phyloP scores from a whole-genome alignment of 192 early-diverging fungal genomes.

The Diversispora epigaea region DNA sequence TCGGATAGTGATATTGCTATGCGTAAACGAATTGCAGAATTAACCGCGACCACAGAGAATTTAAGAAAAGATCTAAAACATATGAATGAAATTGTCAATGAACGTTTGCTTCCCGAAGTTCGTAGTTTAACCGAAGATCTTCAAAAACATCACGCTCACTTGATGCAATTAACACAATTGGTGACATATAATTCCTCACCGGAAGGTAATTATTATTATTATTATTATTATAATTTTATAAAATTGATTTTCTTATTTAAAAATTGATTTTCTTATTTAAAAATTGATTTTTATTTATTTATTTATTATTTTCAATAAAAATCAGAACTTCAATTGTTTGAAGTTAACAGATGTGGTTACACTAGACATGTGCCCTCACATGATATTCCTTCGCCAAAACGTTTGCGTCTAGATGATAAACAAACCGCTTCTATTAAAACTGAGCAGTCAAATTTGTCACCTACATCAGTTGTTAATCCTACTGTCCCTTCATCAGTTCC shows the following conservation, averaged over 20 bases:
- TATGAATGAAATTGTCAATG: slow-evolving; percentile 21
- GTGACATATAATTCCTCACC: background rate
- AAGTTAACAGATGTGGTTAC: background rate
- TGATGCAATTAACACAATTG: slow-evolving; percentile 22
- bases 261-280: too few relatives aligned
- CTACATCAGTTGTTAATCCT: background rate
- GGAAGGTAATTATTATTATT: slow-evolving; percentile 1
- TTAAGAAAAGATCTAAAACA: slow-evolving; percentile 29
- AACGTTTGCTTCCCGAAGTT: slow-evolving; percentile 24
- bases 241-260: too few relatives aligned
- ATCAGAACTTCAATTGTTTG: slow-evolving; percentile 7
- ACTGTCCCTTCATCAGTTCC: slow-evolving; percentile 6
- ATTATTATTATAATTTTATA: background rate
- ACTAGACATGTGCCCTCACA: background rate
- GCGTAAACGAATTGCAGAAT: slow-evolving; percentile 9
- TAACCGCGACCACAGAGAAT: slow-evolving; percentile 15
- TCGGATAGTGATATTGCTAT: slow-evolving; percentile 2
- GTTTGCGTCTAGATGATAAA: slow-evolving; percentile 15
- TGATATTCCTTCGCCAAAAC: slow-evolving; percentile 1
- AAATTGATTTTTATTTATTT: too few relatives aligned
- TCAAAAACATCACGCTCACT: slow-evolving; percentile 19
- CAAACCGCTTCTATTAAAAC: background rate
- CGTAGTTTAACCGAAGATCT: slow-evolving; percentile 10
- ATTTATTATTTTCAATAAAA: background rate
- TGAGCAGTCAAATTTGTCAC: background rate